Percentiles rank a stretch among this genome's conserved stretches.
Evolutionary conservation across 495 filamentous ascomycete species (phyloP).

Genomic region (Aspergillus indologenus): DNA sequence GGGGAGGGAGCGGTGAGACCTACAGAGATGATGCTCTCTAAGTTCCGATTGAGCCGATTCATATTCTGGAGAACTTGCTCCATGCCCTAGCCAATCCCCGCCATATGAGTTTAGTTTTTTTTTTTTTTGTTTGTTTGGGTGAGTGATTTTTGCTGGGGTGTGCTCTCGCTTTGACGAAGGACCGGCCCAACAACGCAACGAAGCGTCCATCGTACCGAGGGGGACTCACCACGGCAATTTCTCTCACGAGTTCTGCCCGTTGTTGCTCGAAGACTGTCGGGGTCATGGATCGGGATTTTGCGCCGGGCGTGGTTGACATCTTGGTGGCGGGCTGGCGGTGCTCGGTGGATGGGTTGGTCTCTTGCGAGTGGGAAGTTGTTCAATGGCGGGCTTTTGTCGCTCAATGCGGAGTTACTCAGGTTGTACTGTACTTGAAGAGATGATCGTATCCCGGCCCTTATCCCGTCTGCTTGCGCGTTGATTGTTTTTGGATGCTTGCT

Average conservation of each 20-base stretch:
- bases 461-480: neutral
- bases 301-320: slow-evolving; percentile 20
- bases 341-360: neutral
- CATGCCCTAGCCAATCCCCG: slow-evolving; percentile 60
- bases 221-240: slow-evolving; percentile 70
- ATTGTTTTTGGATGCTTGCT: neutral
- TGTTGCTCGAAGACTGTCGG: slow-evolving; percentile 72
- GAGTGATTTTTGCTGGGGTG: too few relatives aligned
- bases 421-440: neutral
- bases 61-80: slow-evolving; percentile 94
- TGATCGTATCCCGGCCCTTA: neutral
- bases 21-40: slow-evolving; percentile 91
- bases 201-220: neutral
- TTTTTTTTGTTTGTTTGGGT: neutral
- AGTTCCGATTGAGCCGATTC: slow-evolving; percentile 87
- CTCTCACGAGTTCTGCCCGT: slow-evolving; percentile 68
- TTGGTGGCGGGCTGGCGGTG: neutral
- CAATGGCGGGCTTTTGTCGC: neutral
- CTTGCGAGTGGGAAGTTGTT: neutral
- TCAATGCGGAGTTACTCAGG: neutral
- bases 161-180: too few relatives aligned
- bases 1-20: slow-evolving; percentile 18
- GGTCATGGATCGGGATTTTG: slow-evolving; percentile 19
- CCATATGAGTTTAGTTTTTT: neutral
- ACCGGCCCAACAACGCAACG: too few relatives aligned